phyloP scores from a whole-genome alignment of 257 asterid species.

The Paraleonurus japonicus region DNA sequence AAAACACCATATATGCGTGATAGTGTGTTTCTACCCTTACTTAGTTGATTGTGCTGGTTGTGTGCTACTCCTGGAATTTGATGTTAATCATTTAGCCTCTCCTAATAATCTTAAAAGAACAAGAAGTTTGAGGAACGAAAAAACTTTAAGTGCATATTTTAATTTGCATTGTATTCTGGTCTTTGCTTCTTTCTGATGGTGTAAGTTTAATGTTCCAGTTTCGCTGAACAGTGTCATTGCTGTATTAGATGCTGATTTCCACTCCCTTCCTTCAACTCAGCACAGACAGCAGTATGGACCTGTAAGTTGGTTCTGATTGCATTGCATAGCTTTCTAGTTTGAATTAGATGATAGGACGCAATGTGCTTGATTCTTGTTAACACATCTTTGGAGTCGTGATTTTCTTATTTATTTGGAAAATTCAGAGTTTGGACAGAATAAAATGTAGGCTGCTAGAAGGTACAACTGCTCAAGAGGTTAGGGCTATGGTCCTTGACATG shows the following conservation, averaged over 20 bases:
- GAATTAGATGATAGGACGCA: slow-evolving; percentile 7
- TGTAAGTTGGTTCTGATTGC: slow-evolving; percentile 51
- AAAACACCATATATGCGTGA: not conserved
- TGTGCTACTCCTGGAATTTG: not conserved
- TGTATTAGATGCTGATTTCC: slow-evolving; percentile 94
- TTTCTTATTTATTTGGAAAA: slow-evolving; percentile 19
- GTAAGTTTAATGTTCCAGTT: slow-evolving; percentile 46
- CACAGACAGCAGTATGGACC: slow-evolving; percentile 99
- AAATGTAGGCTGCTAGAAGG: slow-evolving; percentile 99
- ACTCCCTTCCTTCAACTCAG: slow-evolving; percentile 93
- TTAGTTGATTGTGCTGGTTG: not conserved
- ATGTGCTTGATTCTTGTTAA: not conserved
- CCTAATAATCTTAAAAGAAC: slow-evolving; percentile 2
- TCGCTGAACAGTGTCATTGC: slow-evolving; percentile 96
- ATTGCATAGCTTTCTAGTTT: not conserved
- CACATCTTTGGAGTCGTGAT: not conserved
- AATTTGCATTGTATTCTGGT: slow-evolving; percentile 8
- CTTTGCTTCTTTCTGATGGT: slow-evolving; percentile 30
- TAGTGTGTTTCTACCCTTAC: not conserved
- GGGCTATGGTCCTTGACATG: slow-evolving; percentile 99
- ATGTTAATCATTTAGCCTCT: not conserved
- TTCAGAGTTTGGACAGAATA: slow-evolving; percentile 96
- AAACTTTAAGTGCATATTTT: not conserved
- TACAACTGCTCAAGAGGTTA: slow-evolving; percentile 94
- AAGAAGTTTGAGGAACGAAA: slow-evolving; percentile 17